Evolutionary conservation across 495 filamentous ascomycete genomes (phyloP).

Genomic region (Physcia stellaris): DNA sequence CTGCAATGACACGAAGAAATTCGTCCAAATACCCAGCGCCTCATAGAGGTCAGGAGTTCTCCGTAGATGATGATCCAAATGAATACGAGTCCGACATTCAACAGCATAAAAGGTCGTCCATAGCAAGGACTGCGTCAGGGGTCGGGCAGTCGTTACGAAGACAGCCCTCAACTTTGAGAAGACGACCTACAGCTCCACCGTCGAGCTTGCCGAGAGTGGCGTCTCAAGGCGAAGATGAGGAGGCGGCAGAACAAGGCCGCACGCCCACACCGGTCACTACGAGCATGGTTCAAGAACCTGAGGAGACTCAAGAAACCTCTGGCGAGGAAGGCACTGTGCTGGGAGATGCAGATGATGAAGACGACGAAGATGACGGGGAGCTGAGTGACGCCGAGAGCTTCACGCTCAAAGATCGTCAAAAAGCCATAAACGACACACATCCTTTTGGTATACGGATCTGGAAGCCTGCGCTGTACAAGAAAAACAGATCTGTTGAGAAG

Average conservation of each 20-base stretch:
- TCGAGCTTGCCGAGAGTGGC: slow-evolving; percentile 45
- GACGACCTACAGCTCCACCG: slow-evolving; percentile 46
- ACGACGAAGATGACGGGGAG: slow-evolving; percentile 44
- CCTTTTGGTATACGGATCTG: slow-evolving; percentile 97
- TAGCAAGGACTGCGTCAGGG: slow-evolving; percentile 14
- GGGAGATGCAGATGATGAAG: slow-evolving; percentile 19
- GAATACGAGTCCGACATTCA: slow-evolving; percentile 57
- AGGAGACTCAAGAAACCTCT: slow-evolving; percentile 13
- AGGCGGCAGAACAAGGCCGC: slow-evolving; percentile 22
- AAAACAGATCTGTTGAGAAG: slow-evolving; percentile 88
- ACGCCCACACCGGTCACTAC: slow-evolving; percentile 1
- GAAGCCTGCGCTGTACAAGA: slow-evolving; percentile 98
- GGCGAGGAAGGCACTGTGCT: slow-evolving; percentile 21
- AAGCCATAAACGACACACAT: slow-evolving; percentile 97
- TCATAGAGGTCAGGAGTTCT: slow-evolving; percentile 77
- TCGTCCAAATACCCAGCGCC: slow-evolving; percentile 63
- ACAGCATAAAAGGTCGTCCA: slow-evolving; percentile 18
- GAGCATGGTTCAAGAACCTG: slow-evolving; percentile 3
- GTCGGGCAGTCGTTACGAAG: slow-evolving; percentile 19
- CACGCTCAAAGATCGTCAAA: slow-evolving; percentile 76
- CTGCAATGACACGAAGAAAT: slow-evolving; percentile 51
- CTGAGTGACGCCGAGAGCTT: slow-evolving; percentile 70
- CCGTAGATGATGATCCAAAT: slow-evolving; percentile 77
- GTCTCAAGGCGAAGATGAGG: slow-evolving; percentile 36
- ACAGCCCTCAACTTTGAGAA: slow-evolving; percentile 55